Percentiles rank a stretch among this genome's conserved stretches.
These are phyloP conservation scores for Phytophthora capsici DNA, from an alignment of 352 stramenopile genomes.

Conservation along the genomic window DNA sequence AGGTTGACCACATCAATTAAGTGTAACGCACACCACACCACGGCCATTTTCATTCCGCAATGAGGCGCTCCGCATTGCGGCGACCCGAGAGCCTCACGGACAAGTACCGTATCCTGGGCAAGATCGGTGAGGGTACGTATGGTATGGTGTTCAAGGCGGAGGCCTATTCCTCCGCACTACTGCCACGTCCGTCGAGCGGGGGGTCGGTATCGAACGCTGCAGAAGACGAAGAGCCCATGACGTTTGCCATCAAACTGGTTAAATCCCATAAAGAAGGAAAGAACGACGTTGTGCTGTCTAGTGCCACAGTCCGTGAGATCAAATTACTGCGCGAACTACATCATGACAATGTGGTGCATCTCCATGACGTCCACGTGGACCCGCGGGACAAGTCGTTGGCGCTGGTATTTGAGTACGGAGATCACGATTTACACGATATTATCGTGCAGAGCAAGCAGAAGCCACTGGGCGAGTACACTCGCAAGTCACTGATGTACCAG, in stretches of 20 bases:
- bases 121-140: conserved; percentile 91
- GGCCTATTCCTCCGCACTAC: conserved; percentile 52
- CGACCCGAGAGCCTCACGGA: conserved; percentile 78
- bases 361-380: conserved; percentile 89
- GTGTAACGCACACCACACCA: not conserved
- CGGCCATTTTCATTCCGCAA: conserved; percentile 15
- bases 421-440: conserved; percentile 91
- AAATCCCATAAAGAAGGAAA: conserved; percentile 92
- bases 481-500: conserved; percentile 93
- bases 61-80: conserved; percentile 68
- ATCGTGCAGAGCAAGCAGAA: conserved; percentile 90
- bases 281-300: conserved; percentile 90
- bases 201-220: conserved; percentile 6
- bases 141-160: conserved; percentile 91
- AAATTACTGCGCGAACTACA: conserved; percentile 89
- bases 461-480: conserved; percentile 90
- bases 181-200: conserved; percentile 40
- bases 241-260: conserved; percentile 90
- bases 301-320: conserved; percentile 89
- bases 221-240: conserved; percentile 82
- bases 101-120: conserved; percentile 86
- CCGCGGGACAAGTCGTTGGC: conserved; percentile 82
- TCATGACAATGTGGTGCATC: conserved; percentile 88
- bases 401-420: conserved; percentile 90
- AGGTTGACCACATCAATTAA: too few relatives aligned